Base-by-base conservation (phyloP, 495 filamentous ascomycete genomes). In the Parmelia sp. region DNA sequence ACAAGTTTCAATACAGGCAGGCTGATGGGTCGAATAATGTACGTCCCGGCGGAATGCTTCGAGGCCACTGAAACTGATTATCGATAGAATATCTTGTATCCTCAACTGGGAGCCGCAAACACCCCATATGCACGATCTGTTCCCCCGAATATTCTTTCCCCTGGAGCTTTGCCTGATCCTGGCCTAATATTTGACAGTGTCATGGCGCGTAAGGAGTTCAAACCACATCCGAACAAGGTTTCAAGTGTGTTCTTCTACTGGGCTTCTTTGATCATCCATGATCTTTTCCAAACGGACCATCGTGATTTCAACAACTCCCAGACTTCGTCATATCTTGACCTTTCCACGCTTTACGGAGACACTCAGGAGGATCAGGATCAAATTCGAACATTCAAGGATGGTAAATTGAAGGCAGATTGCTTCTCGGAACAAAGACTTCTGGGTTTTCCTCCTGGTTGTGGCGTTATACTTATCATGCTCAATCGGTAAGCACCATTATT, bases 11-110 rank as follows among this genome's bases (percentile, higher is more conserved):
- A 61, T 91, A 90, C 69, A 81, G 88, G n/a, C 80, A 79, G 56
- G 86, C 87, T 3, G 88, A 91, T 76, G 88, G 88, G n/a, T 89
- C 84, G 0, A 81, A 84, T 69, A 85, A 86, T 71, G 67, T 61
- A 29, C 64, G 65, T 40, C 33, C 5, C 58, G 6, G 3, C 10
- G 23, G 10, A 12, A 23, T 29, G 5, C 33, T 27, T 14, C 27
- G 3, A 8, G 33, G 39, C 15, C 17, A 35, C 21, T 27, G 45
- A 56, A 57, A 51, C 62, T 64, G 51, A 64, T 57, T 4, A 15
- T 19, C 10, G 12, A 33, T 37, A 68, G 66, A 85, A 84, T 69
- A 79, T 82, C 57, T 79, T 80, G 44, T 77, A 79, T 60, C 82
- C 82, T 9, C 79, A 79, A 75, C 69, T 85, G 55, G 82, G 82